These are phyloP conservation scores for Panaeolus cyanescens DNA, from an alignment of 768 basidiomycete genomes.

Conservation along the genomic window DNA sequence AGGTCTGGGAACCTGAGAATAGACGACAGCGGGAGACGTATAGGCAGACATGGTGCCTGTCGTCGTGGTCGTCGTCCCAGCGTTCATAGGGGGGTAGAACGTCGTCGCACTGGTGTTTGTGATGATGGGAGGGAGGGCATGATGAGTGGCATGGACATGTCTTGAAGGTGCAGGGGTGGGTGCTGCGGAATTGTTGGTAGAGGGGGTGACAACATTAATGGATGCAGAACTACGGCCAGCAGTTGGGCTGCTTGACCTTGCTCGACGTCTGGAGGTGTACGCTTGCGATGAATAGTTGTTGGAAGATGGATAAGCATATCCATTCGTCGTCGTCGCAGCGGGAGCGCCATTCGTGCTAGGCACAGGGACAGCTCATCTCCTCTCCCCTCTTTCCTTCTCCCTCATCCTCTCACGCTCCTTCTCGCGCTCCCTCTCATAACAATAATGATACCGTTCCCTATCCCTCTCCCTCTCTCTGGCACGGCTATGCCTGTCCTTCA, in stretches of 20 bases:
- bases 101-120: background rate
- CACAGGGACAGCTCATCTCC: slow-evolving; percentile 5
- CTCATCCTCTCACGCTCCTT: slow-evolving; percentile 2
- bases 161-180: background rate
- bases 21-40: background rate
- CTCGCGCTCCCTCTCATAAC: background rate
- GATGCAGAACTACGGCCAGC: slow-evolving; percentile 18
- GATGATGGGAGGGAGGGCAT: background rate
- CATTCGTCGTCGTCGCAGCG: background rate
- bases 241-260: slow-evolving; percentile 69
- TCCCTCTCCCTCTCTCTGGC: background rate
- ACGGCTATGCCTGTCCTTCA: slow-evolving; percentile 5
- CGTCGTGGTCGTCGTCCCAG: background rate
- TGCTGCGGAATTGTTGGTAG: background rate
- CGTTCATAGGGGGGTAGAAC: background rate
- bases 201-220: background rate
- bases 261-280: slow-evolving; percentile 43
- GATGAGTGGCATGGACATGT: background rate
- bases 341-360: slow-evolving; percentile 2
- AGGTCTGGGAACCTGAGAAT: background rate
- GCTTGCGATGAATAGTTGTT: background rate
- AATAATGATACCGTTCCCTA: background rate
- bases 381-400: slow-evolving; percentile 8
- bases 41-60: background rate
- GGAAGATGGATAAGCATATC: background rate